These are phyloP conservation scores for Moelleriella libera DNA, from an alignment of 2,329 filamentous ascomycete species.

Conservation along the genomic window DNA sequence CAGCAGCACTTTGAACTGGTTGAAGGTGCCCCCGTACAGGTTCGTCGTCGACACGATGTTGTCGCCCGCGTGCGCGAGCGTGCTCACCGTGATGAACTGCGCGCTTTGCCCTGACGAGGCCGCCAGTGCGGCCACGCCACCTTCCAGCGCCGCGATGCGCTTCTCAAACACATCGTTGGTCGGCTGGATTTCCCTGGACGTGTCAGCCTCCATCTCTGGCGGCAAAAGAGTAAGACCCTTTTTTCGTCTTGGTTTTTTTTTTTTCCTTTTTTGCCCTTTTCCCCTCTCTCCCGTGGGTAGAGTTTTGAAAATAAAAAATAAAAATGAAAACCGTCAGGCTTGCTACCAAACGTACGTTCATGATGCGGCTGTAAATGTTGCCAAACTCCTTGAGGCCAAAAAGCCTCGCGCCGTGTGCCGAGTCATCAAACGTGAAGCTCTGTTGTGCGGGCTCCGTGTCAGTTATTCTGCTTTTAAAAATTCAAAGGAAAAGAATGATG, in stretches of 20 bases:
- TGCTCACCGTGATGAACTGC: conserved; percentile 78
- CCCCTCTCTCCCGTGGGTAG: too few species aligned
- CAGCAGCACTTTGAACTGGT: conserved; percentile 87
- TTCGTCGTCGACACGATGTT: conserved; percentile 88
- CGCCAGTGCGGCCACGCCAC: conserved; percentile 74
- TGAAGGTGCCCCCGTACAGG: conserved; percentile 91
- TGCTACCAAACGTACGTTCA: conserved; percentile 51
- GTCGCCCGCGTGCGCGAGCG: conserved; percentile 77
- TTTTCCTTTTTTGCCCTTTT: background rate
- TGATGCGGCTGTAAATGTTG: conserved; percentile 95
- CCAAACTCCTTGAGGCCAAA: conserved; percentile 95
- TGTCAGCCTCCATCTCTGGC: background rate
- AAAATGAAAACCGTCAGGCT: too few species aligned
- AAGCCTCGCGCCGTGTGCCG: conserved; percentile 82
- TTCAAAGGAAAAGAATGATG: too few species aligned
- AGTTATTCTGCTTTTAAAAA: background rate
- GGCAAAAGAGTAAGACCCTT: conserved; percentile 1
- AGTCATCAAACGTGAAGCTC: conserved; percentile 93
- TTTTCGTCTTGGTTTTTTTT: background rate
- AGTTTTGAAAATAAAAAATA: too few species aligned
- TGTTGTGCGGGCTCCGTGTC: conserved; percentile 15
- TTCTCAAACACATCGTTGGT: conserved; percentile 96
- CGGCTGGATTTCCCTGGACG: conserved; percentile 34
- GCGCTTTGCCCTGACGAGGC: conserved; percentile 78
- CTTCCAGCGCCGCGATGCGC: conserved; percentile 88